Base-by-base conservation (phyloP, 805 yeast species). In the Candida nemodendra region DNA sequence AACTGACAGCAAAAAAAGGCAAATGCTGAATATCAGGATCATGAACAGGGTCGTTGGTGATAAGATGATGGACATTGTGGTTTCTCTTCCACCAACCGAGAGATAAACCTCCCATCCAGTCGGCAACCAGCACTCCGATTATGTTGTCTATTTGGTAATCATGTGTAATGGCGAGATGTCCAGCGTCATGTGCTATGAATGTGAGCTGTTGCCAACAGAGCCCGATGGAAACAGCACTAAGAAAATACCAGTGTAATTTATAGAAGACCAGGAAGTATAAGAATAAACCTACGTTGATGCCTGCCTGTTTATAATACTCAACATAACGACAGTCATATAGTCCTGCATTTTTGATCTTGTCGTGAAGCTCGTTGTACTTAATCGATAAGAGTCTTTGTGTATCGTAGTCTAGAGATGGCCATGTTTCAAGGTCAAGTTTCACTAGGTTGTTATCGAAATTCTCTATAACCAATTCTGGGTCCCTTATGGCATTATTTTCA, bases 71-170 rank as follows among this genome's bases (percentile, higher is more conserved):
- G n/a, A 88, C 95, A 57, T 88, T 88, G 62, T 88, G 96, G 61
- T 85, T 88, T 36, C 90, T 71, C 52, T 88, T 89, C 96, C 96
- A 88, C 96, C 96, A 88, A 2, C 95, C 95, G 15, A 87, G 56
- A 31, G 95, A 84, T 28, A 88, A 68, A 0, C 96, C 96, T n/a
- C 96, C 96, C 35, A 79, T 62, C 68, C 72, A 88, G 45, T 85
- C 78, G 1, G 95, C 95, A 34, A 88, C 68, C 2, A 77, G 34
- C 59, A 81, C 76, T 1, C 95, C 95, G 40, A 85, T 69, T 14
- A 83, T 57, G 54, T 82, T 88, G 59, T 88, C 96, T 8, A 76
- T 31, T 48, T 80, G 83, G 61, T 83, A 88, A 51, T 84, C 69
- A 57, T 88, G 96, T 0, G 95, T 81, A 35, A 88, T 82, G 2